phyloP scores from a whole-genome alignment of 2,329 filamentous ascomycete species.

The Phaeosphaeria sp. region DNA sequence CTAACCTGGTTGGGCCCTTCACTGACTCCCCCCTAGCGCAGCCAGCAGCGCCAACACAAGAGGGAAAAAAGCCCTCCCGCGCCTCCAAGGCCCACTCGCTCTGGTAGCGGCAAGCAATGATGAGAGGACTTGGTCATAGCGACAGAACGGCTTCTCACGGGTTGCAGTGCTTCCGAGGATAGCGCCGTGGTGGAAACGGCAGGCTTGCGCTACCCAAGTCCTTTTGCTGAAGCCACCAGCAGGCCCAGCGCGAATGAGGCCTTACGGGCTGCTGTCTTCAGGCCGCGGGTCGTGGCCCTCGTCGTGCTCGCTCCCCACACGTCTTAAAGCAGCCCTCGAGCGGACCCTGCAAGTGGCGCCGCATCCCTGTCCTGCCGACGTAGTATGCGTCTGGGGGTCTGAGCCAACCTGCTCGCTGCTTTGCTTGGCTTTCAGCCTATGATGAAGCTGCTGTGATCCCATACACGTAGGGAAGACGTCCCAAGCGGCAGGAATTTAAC shows the following conservation, averaged over 20 bases:
- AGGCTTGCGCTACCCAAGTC: conserved; percentile 12
- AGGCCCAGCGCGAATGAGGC: conserved; percentile 14
- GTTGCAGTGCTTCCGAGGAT: conserved; percentile 22
- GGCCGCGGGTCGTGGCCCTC: conserved; percentile 3
- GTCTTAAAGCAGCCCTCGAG: conserved; percentile 37
- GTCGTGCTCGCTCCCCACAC: conserved; percentile 24
- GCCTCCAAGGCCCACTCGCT: conserved; percentile 26
- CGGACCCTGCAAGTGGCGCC: conserved; percentile 26
- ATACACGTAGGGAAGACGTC: conserved; percentile 41
- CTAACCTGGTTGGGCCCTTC: conserved; percentile 11
- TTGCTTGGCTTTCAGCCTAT: conserved; percentile 47
- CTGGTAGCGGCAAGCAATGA: conserved; percentile 31
- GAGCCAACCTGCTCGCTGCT: conserved; percentile 40
- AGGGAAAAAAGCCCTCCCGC: conserved; percentile 33
- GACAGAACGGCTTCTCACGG: conserved; percentile 21
- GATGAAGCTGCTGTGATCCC: conserved; percentile 45
- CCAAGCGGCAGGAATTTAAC: conserved; percentile 42
- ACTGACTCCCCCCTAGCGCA: conserved; percentile 12
- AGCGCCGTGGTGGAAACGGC: conserved; percentile 9
- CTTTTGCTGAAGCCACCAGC: conserved; percentile 1
- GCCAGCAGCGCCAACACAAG: conserved; percentile 36
- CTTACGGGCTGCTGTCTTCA: neutral
- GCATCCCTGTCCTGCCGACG: conserved; percentile 29
- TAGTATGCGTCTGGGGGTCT: conserved; percentile 37
- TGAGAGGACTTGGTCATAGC: conserved; percentile 19